phyloP scores from a whole-genome alignment of 2,329 filamentous ascomycete species.

The Cryphonectria parasitica region DNA sequence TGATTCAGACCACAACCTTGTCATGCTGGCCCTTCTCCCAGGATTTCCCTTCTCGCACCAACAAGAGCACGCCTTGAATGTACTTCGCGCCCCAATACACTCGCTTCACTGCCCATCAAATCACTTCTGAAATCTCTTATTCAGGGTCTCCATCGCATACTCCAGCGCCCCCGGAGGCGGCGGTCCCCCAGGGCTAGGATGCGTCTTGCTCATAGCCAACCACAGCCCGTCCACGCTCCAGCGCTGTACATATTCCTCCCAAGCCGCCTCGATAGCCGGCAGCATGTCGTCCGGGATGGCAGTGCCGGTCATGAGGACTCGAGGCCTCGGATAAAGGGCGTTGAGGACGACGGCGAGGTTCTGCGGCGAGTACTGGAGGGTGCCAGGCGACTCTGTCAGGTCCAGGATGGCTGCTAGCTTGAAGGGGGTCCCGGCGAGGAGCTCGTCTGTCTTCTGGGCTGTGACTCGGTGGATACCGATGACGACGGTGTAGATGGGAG shows the following conservation, averaged over 20 bases:
- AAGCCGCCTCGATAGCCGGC: slow-evolving; percentile 7
- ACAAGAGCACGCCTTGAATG: not conserved
- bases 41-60: too few species aligned
- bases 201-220: slow-evolving; percentile 18
- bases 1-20: too few species aligned
- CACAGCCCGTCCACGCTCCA: slow-evolving; percentile 13
- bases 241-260: slow-evolving; percentile 11
- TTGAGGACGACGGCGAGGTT: slow-evolving; percentile 23
- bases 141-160: slow-evolving; percentile 10
- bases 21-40: too few species aligned
- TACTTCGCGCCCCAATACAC: not conserved
- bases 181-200: slow-evolving; percentile 1
- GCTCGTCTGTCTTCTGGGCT: not conserved
- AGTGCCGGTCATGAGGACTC: slow-evolving; percentile 16
- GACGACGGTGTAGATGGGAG: not conserved
- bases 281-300: slow-evolving; percentile 20
- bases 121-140: slow-evolving; percentile 13
- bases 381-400: slow-evolving; percentile 8
- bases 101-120: not conserved
- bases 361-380: slow-evolving; percentile 12
- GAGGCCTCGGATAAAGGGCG: slow-evolving; percentile 14
- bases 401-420: slow-evolving; percentile 17
- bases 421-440: not conserved
- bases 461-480: not conserved
- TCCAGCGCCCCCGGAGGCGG: slow-evolving; percentile 13